Evolutionary conservation across 2,329 filamentous ascomycete genomes (phyloP).

Genomic region (Sarocladium oryzae): DNA sequence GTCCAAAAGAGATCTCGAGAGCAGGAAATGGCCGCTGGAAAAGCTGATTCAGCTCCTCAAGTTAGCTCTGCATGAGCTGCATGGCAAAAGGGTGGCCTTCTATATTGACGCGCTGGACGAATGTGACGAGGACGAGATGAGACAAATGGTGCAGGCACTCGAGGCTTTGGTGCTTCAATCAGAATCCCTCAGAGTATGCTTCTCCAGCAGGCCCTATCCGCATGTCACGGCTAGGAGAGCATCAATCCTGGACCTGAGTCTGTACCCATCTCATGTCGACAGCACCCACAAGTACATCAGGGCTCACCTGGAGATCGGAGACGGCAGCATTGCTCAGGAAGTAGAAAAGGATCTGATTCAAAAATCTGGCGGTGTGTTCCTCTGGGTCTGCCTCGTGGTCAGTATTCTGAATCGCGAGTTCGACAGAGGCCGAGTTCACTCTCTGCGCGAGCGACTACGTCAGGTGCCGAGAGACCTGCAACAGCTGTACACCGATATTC

Average conservation of each 20-base stretch:
- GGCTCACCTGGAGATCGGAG: neutral
- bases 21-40: neutral
- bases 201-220: slow-evolving; percentile 3
- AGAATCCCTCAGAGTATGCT: neutral
- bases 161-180: neutral
- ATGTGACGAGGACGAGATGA: neutral
- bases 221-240: neutral
- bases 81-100: neutral
- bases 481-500: neutral
- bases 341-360: neutral
- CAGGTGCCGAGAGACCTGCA: neutral
- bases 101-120: slow-evolving; percentile 9
- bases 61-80: neutral
- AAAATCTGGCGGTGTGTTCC: neutral
- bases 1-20: neutral
- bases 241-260: neutral
- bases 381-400: neutral
- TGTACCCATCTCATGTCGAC: neutral
- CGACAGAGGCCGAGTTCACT: neutral
- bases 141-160: neutral
- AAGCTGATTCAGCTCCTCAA: neutral
- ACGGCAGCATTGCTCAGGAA: neutral
- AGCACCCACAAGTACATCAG: neutral
- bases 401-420: neutral
- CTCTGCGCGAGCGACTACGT: neutral